These are phyloP conservation scores for Acer yangbiense DNA, from an alignment of 345 rosid species.

Conservation along the genomic window DNA sequence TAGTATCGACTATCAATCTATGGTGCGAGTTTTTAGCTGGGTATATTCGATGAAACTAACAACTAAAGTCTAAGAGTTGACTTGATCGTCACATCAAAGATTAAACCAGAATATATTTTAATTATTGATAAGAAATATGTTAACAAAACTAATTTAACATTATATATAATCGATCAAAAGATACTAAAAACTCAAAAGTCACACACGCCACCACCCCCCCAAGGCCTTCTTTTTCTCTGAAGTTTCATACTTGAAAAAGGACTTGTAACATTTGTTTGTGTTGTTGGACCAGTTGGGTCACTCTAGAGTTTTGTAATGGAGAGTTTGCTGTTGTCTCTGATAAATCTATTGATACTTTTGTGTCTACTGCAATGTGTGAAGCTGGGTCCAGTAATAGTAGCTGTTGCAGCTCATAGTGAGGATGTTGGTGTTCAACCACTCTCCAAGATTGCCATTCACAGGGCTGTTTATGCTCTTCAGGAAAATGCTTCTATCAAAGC, in stretches of 20 bases:
- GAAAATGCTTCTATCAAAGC: conserved; percentile 30
- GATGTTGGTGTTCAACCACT: conserved; percentile 30
- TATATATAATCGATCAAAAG: neutral
- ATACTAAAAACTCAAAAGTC: no score
- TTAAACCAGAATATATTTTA: neutral
- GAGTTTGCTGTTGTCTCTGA: neutral
- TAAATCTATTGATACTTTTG: neutral
- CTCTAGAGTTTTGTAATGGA: neutral
- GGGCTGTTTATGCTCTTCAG: conserved; percentile 23
- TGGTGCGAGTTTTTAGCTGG: neutral
- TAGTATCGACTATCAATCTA: no score
- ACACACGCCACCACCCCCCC: no score
- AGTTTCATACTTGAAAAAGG: neutral
- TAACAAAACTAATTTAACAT: neutral
- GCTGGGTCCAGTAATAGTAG: conserved; percentile 4
- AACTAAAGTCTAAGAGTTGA: neutral
- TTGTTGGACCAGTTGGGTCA: neutral
- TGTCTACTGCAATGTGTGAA: neutral
- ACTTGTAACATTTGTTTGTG: neutral
- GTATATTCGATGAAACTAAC: neutral
- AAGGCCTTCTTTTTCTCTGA: neutral
- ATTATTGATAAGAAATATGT: neutral
- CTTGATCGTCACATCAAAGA: neutral
- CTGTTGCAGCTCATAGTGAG: conserved; percentile 12
- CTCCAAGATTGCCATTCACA: conserved; percentile 27